Percentiles rank a stretch among this genome's conserved stretches.
These are phyloP conservation scores for Blakeslea trispora DNA, from an alignment of 371 early-diverging fungal genomes.

Conservation along the genomic window DNA sequence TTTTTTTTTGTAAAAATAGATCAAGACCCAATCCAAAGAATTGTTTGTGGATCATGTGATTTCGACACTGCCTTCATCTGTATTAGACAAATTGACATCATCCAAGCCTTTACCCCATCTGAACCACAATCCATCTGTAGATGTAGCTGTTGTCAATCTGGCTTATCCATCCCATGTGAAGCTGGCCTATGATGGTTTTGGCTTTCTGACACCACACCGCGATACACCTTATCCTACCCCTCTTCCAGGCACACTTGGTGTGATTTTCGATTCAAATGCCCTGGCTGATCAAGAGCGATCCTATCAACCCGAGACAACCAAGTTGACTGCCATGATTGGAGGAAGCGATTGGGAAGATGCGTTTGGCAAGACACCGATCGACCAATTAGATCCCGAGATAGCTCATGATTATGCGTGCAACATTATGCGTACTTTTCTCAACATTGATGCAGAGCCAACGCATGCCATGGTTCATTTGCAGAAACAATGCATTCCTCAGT, in stretches of 20 bases:
- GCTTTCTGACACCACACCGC: constrained; percentile 82
- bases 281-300: constrained; percentile 65
- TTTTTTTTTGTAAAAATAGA: too few relatives aligned
- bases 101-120: constrained; percentile 36
- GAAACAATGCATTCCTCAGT: constrained; percentile 90
- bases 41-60: constrained; percentile 46
- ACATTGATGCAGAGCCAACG: constrained; percentile 56
- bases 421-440: constrained; percentile 56
- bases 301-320: constrained; percentile 37
- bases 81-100: constrained; percentile 40
- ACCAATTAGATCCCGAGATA: constrained; percentile 30
- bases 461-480: constrained; percentile 60
- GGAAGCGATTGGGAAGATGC: constrained; percentile 73
- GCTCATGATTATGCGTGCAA: constrained; percentile 31
- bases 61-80: constrained; percentile 65
- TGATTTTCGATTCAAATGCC: constrained; percentile 89
- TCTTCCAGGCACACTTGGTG: constrained; percentile 72
- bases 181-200: constrained; percentile 79
- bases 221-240: constrained; percentile 39
- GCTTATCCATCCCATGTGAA: constrained; percentile 55
- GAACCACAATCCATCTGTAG: constrained; percentile 65
- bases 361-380: constrained; percentile 32
- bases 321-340: constrained; percentile 92
- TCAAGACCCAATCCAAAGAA: constrained; percentile 14
- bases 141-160: constrained; percentile 90